Percentiles rank a stretch among this genome's conserved stretches.
These are phyloP conservation scores for Diaporthe vaccinii DNA, from an alignment of 2,329 filamentous ascomycete genomes.

Conservation along the genomic window DNA sequence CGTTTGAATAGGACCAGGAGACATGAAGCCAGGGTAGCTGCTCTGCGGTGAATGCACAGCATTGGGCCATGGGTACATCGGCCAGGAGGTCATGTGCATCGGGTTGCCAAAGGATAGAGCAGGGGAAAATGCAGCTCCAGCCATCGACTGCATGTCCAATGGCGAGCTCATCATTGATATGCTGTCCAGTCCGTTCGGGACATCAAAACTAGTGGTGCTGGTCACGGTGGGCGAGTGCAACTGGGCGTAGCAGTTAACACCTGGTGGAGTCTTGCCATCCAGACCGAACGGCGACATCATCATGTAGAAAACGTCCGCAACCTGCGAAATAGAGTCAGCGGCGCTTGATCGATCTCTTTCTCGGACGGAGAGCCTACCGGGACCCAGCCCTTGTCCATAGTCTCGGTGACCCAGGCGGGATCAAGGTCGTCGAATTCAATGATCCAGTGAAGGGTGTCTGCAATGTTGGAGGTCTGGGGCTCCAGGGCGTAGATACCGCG, in stretches of 20 bases:
- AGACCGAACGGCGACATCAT: conserved; percentile 34
- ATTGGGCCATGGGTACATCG: conserved; percentile 26
- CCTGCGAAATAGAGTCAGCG: background rate
- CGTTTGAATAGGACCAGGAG: conserved; percentile 18
- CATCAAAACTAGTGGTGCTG: background rate
- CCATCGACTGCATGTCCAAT: conserved; percentile 21
- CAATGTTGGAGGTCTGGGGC: conserved; percentile 33
- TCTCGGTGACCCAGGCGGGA: conserved; percentile 10
- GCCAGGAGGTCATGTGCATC: conserved; percentile 29
- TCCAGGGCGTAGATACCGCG: conserved; percentile 37
- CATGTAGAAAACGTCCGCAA: conserved; percentile 32
- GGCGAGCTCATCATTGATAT: conserved; percentile 32
- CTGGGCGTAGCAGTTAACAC: conserved; percentile 23
- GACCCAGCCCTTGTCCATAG: conserved; percentile 37
- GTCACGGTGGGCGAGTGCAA: background rate
- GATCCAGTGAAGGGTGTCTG: conserved; percentile 32
- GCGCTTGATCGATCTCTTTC: background rate
- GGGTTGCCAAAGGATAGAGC: background rate
- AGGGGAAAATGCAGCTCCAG: background rate
- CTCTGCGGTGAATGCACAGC: conserved; percentile 13
- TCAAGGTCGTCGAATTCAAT: conserved; percentile 39
- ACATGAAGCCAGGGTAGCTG: conserved; percentile 12
- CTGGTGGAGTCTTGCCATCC: conserved; percentile 5
- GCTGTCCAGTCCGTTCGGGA: conserved; percentile 4
- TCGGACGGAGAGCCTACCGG: background rate